Conservation (phyloP, 2,329 filamentous ascomycete genomes). For the Hawksworthiomyces lignivorus region DNA sequence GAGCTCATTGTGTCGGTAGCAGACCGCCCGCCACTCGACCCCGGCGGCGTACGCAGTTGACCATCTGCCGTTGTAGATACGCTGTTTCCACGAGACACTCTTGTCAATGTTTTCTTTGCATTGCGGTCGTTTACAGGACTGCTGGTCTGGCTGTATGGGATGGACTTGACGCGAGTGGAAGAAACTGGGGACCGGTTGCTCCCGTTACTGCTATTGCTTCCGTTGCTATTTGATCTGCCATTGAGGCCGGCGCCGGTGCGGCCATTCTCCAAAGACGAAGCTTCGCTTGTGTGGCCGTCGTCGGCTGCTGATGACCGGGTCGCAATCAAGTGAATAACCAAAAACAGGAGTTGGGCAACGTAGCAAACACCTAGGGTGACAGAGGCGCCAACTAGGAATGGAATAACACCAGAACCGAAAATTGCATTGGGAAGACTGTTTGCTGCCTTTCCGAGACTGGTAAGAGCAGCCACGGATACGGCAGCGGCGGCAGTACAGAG, state of each 20-base stretch:
- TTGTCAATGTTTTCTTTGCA: constrained; percentile 19
- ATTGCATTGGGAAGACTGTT: constrained; percentile 22
- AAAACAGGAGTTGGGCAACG: constrained; percentile 39
- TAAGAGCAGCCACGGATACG: constrained; percentile 36
- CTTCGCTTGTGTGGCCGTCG: constrained; percentile 21
- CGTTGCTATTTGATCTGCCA: neutral
- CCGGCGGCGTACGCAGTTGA: constrained; percentile 33
- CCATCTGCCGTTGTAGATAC: constrained; percentile 22
- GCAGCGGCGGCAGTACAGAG: constrained; percentile 37
- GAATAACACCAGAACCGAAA: constrained; percentile 23
- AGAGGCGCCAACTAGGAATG: constrained; percentile 37
- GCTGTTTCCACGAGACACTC: constrained; percentile 12
- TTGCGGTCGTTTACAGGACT: constrained; percentile 34
- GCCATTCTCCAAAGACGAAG: constrained; percentile 1
- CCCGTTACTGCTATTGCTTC: constrained; percentile 21
- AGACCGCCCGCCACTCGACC: constrained; percentile 38
- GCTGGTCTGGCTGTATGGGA: constrained; percentile 42
- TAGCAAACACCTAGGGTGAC: constrained; percentile 39
- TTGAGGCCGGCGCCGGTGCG: neutral
- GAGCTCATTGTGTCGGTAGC: constrained; percentile 39
- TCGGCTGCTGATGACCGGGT: constrained; percentile 24
- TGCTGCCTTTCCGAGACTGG: constrained; percentile 29
- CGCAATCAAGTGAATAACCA: constrained; percentile 36
- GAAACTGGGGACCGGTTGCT: constrained; percentile 23
- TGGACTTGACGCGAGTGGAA: constrained; percentile 37